Evolutionary conservation across 371 early-diverging fungal species (phyloP), one percentile per base, ranked within the genome.

Genomic region (Mucor piriformis): DNA sequence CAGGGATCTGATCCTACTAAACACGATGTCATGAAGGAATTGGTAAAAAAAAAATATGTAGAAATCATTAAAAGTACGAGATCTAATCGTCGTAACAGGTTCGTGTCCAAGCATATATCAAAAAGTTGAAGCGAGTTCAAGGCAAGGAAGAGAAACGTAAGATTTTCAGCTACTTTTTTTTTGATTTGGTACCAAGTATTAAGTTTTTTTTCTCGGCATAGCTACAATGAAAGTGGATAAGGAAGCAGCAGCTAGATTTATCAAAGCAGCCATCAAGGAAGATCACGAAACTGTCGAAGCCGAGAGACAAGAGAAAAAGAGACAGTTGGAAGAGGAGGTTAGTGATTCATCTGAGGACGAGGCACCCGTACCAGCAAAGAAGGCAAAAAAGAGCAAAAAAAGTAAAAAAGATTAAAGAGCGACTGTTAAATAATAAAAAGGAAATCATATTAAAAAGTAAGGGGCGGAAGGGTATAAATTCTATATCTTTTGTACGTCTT

Each of bases 221-320:
- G 77, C 70, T 24, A 51, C 73, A 4, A 72, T 82, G 78, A 66
- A 61, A 29, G 66, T 85, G 12, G 72, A 85, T 61, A 83, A 75
- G 62, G 79, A 71, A 23, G 85, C 85, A 23, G 85, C 85, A 7
- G 72, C 65, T 43, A 55, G 85, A 58, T 82, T 85, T 53, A 81
- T 85, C 58, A 76, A 69, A 40, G 70, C 77, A 27, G 82, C 83
- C 23, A 48, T 66, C 11, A 35, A 24, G 18, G 58, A 61, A 27
- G 38, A 33, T 18, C 29, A 37, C 2, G 27, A 10, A 11, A 38
- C 8, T 15, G n/a, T 15, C 4, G 44, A 59, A 24, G 37, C 18
- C 12, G 34, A 54, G 21, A 15, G 5, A 7, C 6, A 38, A 21
- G 50, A 53, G 2, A 37, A 16, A 48, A 54, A 46, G 50, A 51